These are phyloP conservation scores for Corylus avellana DNA, from an alignment of 306 rosid species.

Conservation along the genomic window DNA sequence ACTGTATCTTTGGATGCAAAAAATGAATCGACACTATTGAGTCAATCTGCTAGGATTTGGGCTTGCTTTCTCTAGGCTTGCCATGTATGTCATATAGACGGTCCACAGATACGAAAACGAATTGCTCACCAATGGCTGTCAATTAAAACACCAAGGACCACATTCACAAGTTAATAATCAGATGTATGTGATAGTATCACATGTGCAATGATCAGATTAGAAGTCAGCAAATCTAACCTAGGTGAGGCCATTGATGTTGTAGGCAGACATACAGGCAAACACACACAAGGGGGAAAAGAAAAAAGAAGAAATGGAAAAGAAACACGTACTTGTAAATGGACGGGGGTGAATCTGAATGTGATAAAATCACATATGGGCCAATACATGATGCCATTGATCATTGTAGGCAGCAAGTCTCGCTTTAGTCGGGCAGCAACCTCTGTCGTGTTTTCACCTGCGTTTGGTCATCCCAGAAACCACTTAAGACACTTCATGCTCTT, in stretches of 20 bases:
- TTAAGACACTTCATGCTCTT: slow-evolving; percentile 1
- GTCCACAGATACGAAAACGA: slow-evolving; percentile 94
- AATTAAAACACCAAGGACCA: slow-evolving; percentile 28
- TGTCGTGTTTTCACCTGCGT: slow-evolving; percentile 67
- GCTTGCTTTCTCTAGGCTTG: slow-evolving; percentile 69
- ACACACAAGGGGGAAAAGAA: slow-evolving; percentile 13
- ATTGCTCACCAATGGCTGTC: slow-evolving; percentile 91
- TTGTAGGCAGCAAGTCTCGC: slow-evolving; percentile 76
- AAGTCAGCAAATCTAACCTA: slow-evolving; percentile 11
- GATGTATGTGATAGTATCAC: neutral
- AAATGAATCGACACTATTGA: slow-evolving; percentile 13
- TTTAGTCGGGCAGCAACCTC: slow-evolving; percentile 73
- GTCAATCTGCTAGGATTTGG: slow-evolving; percentile 36
- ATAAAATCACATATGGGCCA: slow-evolving; percentile 93
- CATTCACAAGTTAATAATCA: slow-evolving; percentile 13
- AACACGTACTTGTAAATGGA: slow-evolving; percentile 83
- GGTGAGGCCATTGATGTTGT: neutral
- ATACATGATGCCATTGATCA: slow-evolving; percentile 75
- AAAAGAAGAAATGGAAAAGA: neutral
- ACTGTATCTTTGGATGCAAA: slow-evolving; percentile 5
- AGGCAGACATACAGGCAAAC: neutral
- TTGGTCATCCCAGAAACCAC: slow-evolving; percentile 24
- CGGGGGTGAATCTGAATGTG: slow-evolving; percentile 84
- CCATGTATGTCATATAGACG: slow-evolving; percentile 89
- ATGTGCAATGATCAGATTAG: slow-evolving; percentile 7